Base-by-base conservation (phyloP, 2,329 filamentous ascomycete species). In the Pseudogymnoascus sp. region DNA sequence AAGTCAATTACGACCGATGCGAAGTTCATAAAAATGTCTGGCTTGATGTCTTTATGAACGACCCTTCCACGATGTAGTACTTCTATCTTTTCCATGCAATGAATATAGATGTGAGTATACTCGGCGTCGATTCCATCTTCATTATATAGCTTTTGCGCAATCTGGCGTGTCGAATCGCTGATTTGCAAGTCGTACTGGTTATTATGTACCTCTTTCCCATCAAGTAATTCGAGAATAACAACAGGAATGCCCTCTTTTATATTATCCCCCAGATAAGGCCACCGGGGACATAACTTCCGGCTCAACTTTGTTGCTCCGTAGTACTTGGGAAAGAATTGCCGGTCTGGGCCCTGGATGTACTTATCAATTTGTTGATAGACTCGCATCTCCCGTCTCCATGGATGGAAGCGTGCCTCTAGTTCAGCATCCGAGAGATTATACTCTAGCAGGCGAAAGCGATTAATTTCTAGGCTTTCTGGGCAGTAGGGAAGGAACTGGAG, bases 51-150 rank as follows among this genome's bases (percentile, higher is more conserved):
- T 0, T 7, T n/a, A 16, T 53, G 43, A 3, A 53, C 6, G 24
- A 6, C 4, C 4, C 43, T 53, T 11, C 43, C 43, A 5, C 24
- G 1, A 16, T 53, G 24, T 2, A 53, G 43, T 6, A 5, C 4
- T n/a, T 53, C 43, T 53, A 53, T 53, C 43, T 53, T 53, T 28
- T 28, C 43, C 43, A 53, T 53, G 43, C 43, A 53, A 53, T 53
- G 43, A 16, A 53, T 28, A 4, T 53, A 53, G 14, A 53, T 53
- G 14, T 53, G 43, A 26, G 31, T 11, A 16, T 28, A 53, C 43
- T 53, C 24, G 12, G 24, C 24, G 8, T 53, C 43, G 7, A 53
- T 53, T 53, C 43, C 43, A 12, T 28, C 24, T 1, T 16, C 16
- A 43, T 43, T 31, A n/a, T 53, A 53, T 2, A 53, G 24, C 14